These are phyloP conservation scores for Pichia deserticola DNA, from an alignment of 805 yeast genomes.

Conservation along the genomic window DNA sequence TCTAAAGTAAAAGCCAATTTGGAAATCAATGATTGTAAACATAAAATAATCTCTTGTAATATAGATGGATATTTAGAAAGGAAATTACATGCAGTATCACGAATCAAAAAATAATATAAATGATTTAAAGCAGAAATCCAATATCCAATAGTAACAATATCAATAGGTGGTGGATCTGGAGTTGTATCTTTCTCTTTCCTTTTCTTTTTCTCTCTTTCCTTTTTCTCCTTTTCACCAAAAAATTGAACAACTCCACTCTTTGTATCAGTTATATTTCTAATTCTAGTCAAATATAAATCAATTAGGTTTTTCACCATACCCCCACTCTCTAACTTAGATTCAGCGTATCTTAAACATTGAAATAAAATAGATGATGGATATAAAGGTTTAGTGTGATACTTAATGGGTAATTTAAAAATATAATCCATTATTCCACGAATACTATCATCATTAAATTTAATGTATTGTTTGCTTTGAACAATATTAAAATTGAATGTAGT, in stretches of 20 bases:
- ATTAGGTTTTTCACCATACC: constrained; percentile 52
- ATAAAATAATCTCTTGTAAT: constrained; percentile 50
- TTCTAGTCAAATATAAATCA: constrained; percentile 53
- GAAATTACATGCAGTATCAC: constrained; percentile 49
- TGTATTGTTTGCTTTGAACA: constrained; percentile 49
- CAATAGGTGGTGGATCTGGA: constrained; percentile 29
- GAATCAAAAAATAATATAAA: constrained; percentile 65
- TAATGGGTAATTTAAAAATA: constrained; percentile 38
- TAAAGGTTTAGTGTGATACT: constrained; percentile 40
- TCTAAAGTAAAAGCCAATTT: constrained; percentile 62
- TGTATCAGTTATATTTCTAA: constrained; percentile 52
- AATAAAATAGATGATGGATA: constrained; percentile 64
- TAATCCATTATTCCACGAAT: constrained; percentile 44
- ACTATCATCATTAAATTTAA: constrained; percentile 53
- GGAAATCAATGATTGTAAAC: constrained; percentile 54
- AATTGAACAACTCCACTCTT: constrained; percentile 47
- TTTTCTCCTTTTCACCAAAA: constrained; percentile 18
- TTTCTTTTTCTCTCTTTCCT: constrained; percentile 10
- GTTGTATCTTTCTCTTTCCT: constrained; percentile 10
- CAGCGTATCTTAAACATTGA: constrained; percentile 66
- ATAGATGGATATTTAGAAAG: constrained; percentile 48
- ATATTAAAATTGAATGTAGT: constrained; percentile 50
- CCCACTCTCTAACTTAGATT: constrained; percentile 45
- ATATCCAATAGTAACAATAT: constrained; percentile 66
- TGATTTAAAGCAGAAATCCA: constrained; percentile 83